Evolutionary conservation across 2,329 filamentous ascomycete species (phyloP), one percentile per base, ranked within the genome.

Genomic region (Colletotrichum viniferum): DNA sequence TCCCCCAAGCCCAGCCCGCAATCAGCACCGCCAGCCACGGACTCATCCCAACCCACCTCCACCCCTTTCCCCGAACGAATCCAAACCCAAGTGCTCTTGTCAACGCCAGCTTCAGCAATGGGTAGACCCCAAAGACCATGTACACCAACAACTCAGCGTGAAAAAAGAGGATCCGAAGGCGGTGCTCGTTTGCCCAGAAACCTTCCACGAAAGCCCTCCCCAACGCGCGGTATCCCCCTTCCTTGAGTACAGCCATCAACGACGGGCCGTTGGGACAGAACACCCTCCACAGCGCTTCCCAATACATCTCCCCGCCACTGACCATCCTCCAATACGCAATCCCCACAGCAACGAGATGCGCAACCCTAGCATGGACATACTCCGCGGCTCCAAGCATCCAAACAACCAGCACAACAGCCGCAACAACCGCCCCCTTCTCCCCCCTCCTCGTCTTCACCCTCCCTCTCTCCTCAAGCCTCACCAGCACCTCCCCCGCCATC

Each of bases 321-420:
- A 77, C 32, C 14, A 83, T 70, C 61, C 72, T 78, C 34, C 69
- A 76, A 21, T 79, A 78, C 6, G 81, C 81, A 13, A 82, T 73
- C 8, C 81, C 10, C 43, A 82, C 78, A 3, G 84, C 81, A 7
- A 74, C 70, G 0, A 78, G 76, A 68, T 82, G 79, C 61, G 79
- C 80, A 4, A 78, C 65, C 43, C 83, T 80, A 0, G 78, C 77
- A 26, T 85, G 81, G 10, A 79, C 61, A 56, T 80, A 80, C 76
- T 86, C 85, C 3, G 80, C 60, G 1, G 73, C 77, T 1, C 80
- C 75, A 1, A 85, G 76, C 3, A 78, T 13, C 77, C 82, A 81
- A 1, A 80, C 61, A 0, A 83, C n/a, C 36, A 80, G 80, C 4
- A 77, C n/a, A 4, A 80, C 71, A 2, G 61, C 61, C 18, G 36